These are phyloP conservation scores for Elongisporangium anandrum DNA, from an alignment of 352 stramenopile species.

Conservation along the genomic window DNA sequence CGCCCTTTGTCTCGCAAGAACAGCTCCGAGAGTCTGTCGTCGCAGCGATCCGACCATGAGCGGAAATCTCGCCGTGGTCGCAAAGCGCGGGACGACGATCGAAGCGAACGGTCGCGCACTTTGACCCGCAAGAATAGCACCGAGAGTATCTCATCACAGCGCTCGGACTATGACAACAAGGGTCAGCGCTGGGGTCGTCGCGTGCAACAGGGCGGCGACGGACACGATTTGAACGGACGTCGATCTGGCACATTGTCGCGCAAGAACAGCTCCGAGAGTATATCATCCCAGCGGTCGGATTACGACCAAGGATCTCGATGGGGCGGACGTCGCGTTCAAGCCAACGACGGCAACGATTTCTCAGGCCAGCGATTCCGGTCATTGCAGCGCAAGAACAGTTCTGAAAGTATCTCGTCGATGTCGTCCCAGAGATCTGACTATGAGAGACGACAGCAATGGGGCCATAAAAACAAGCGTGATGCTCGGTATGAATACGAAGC, in stretches of 20 bases:
- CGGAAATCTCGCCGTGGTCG: background rate
- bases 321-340: constrained; percentile 16
- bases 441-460: constrained; percentile 4
- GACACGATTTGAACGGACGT: constrained; percentile 3
- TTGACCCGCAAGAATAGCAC: constrained; percentile 43
- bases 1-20: background rate
- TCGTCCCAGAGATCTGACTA: constrained; percentile 15
- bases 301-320: constrained; percentile 25
- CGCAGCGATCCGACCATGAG: background rate
- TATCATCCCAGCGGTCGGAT: constrained; percentile 26
- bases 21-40: background rate
- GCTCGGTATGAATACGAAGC: background rate
- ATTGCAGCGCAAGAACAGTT: background rate
- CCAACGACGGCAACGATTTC: constrained; percentile 6
- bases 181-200: constrained; percentile 25
- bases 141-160: constrained; percentile 47
- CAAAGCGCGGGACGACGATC: background rate
- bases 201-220: constrained; percentile 2
- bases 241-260: background rate
- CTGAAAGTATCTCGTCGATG: background rate
- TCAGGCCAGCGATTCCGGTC: background rate
- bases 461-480: background rate
- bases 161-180: constrained; percentile 38
- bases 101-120: background rate
- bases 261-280: background rate